Base-by-base conservation (phyloP, 1,284 basidiomycete species). In the Peniophora sp. region DNA sequence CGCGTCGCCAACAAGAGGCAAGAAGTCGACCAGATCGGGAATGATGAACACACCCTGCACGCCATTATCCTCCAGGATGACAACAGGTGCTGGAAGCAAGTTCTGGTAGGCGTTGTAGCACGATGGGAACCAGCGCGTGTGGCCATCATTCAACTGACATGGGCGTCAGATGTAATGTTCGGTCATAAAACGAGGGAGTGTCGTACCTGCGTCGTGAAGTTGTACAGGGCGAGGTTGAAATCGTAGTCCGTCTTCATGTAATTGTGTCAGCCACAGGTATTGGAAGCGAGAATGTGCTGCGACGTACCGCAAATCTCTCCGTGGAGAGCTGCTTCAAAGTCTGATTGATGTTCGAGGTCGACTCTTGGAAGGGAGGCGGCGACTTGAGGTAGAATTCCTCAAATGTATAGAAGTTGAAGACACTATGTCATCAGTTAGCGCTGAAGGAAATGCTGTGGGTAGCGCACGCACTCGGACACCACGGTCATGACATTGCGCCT, bases 371-470 rank as follows among this genome's bases (percentile, higher is more conserved):
- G 3, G 80, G 80, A 24, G 76, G 66, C 2, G 78, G 79, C 3
- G 79, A 80, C 22, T 77, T 65, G 52, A 79, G 61, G 59, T 83
- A 82, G 56, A 71, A 83, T 47, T 80, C 73, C 59, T 83, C 81
- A 56, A 82, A 83, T 0, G 81, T 82, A 64, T 70, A 83, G 58
- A 85, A 83, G 61, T 83, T 74, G 53, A 82, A 78, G 35, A 83
- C 79, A n/a, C 38, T 41, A 16, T 41, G 38, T 6, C n/a, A n/a
- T n/a, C 16, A 8, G 38, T 17, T 41, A 41, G 38, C 8, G n/a
- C 38, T n/a, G 38, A 5, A 17, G 5, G 16, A 16, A 41, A n/a
- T 41, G 19, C 19, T n/a, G 38, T 8, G 19, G n/a, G 5, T 12
- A 32, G 27, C 5, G 27, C 16, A 41, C 38, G 16, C 38, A 41